Conservation (phyloP, 2,329 filamentous ascomycete genomes). For the Talaromyces sp. region DNA sequence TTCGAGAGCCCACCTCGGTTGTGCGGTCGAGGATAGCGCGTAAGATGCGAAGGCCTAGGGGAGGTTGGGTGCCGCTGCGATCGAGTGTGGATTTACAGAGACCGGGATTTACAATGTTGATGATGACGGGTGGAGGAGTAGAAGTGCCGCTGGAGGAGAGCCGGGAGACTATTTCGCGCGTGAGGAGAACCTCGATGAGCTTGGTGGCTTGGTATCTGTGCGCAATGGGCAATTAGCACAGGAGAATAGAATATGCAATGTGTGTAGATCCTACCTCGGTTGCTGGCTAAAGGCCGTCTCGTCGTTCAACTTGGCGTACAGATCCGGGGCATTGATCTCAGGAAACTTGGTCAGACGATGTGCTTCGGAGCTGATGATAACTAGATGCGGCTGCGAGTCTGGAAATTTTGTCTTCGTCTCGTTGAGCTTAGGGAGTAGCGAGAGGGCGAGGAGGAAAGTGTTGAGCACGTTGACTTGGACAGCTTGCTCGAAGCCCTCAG, state of each 20-base stretch:
- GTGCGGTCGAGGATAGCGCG: background rate
- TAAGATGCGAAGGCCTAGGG: background rate
- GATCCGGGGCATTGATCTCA: slow-evolving; percentile 39
- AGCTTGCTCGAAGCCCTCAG: slow-evolving; percentile 45
- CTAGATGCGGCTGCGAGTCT: slow-evolving; percentile 27
- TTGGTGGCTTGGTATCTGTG: slow-evolving; percentile 45
- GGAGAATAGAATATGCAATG: slow-evolving; percentile 16
- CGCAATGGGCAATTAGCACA: background rate
- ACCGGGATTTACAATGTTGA: slow-evolving; percentile 5
- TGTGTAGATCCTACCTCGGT: slow-evolving; percentile 27
- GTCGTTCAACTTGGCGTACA: slow-evolving; percentile 34
- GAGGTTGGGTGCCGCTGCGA: background rate
- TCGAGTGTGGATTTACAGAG: background rate
- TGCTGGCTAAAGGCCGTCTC: slow-evolving; percentile 37
- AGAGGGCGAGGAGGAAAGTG: slow-evolving; percentile 47
- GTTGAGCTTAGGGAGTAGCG: slow-evolving; percentile 51
- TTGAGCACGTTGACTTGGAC: slow-evolving; percentile 53
- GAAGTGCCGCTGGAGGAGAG: background rate
- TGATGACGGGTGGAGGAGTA: background rate
- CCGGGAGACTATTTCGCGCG: slow-evolving; percentile 35
- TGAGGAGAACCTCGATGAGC: slow-evolving; percentile 45
- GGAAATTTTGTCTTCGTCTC: slow-evolving; percentile 30
- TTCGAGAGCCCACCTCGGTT: background rate
- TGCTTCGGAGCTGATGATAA: slow-evolving; percentile 8
- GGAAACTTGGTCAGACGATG: slow-evolving; percentile 37